Conservation (phyloP, 2,329 filamentous ascomycete species). For the Alternaria arborescens region DNA sequence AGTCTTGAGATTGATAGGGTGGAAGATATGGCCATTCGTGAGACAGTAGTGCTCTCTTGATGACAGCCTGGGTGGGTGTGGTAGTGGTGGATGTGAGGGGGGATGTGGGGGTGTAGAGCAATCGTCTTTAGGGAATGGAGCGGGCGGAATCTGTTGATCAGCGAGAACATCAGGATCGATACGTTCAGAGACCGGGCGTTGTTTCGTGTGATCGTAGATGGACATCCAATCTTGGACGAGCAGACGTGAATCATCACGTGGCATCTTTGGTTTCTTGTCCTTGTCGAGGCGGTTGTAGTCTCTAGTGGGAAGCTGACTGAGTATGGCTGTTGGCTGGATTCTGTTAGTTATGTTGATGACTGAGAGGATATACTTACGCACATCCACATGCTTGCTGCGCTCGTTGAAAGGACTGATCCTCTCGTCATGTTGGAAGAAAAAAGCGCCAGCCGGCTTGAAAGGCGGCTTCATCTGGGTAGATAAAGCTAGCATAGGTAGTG, state of each 20-base stretch:
- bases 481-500: not conserved
- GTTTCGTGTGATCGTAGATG: conserved; percentile 22
- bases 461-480: not conserved
- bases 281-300: conserved; percentile 8
- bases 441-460: not conserved
- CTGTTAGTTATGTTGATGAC: conserved; percentile 1
- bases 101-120: conserved; percentile 1
- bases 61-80: conserved; percentile 7
- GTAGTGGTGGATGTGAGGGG: not conserved
- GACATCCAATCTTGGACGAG: conserved; percentile 31
- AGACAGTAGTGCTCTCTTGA: conserved; percentile 33
- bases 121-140: conserved; percentile 28
- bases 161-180: conserved; percentile 29
- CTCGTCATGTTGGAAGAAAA: conserved; percentile 7
- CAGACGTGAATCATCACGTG: conserved; percentile 19
- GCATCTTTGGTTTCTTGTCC: conserved; percentile 19
- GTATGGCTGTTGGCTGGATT: not conserved
- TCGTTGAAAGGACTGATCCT: conserved; percentile 9
- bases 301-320: not conserved
- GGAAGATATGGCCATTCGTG: conserved; percentile 32
- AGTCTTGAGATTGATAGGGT: conserved; percentile 22
- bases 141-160: conserved; percentile 31
- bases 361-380: conserved; percentile 3
- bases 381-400: conserved; percentile 6
- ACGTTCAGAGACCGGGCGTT: conserved; percentile 27